phyloP scores from a whole-genome alignment of 768 basidiomycete species.

The Thelephora ganbajun region DNA sequence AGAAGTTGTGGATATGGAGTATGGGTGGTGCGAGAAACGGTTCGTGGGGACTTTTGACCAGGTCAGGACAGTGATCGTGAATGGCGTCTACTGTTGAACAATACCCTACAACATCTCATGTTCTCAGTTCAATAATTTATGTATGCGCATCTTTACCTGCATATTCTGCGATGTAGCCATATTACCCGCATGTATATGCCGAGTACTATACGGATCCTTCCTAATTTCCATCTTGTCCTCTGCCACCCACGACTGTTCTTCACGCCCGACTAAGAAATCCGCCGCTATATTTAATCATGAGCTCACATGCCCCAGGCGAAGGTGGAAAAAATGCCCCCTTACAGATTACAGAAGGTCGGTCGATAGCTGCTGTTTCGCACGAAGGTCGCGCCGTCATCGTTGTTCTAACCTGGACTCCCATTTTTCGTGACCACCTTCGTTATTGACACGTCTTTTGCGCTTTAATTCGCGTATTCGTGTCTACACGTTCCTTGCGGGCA shows the following conservation, averaged over 20 bases:
- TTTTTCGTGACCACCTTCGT: neutral
- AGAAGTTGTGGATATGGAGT: neutral
- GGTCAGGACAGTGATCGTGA: neutral
- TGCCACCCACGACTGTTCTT: too few species aligned
- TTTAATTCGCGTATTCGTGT: constrained; percentile 1
- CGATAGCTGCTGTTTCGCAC: neutral
- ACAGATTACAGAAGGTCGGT: constrained; percentile 17
- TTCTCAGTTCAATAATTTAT: too few species aligned
- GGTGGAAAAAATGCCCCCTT: constrained; percentile 9
- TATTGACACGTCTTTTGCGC: neutral
- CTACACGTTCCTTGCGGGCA: neutral
- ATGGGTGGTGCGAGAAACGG: neutral
- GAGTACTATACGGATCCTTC: too few species aligned
- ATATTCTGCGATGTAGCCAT: too few species aligned
- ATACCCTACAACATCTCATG: too few species aligned
- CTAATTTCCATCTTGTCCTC: too few species aligned
- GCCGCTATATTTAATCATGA: too few species aligned
- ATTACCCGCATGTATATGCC: too few species aligned
- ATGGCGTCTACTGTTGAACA: neutral
- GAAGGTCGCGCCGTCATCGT: too few species aligned
- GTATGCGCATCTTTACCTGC: too few species aligned
- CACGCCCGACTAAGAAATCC: too few species aligned
- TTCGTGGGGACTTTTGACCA: neutral
- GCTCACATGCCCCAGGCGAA: too few species aligned
- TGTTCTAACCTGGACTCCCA: neutral